These are phyloP conservation scores for Hymenoscyphus linearis DNA, from an alignment of 2,329 filamentous ascomycete genomes.

Conservation along the genomic window DNA sequence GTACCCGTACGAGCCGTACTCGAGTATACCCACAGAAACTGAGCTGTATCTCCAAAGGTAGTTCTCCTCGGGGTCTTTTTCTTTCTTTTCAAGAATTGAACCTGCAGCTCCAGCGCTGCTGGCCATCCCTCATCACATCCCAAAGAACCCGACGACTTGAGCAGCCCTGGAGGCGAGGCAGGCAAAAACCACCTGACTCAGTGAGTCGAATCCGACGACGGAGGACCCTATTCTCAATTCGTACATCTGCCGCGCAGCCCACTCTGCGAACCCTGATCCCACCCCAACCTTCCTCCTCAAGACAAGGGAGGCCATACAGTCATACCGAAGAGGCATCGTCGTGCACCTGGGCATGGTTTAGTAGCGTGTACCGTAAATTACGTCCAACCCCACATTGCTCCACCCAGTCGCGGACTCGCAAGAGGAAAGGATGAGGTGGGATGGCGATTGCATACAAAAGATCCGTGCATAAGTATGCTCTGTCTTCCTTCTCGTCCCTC, in stretches of 20 bases:
- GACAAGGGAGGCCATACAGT: slow-evolving; percentile 1
- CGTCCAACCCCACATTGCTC: not conserved
- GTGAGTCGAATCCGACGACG: not conserved
- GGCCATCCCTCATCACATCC: slow-evolving; percentile 1
- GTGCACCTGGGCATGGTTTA: not conserved
- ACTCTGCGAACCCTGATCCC: slow-evolving; percentile 6
- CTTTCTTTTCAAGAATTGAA: not conserved
- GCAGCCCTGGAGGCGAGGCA: no score
- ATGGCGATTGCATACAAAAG: not conserved
- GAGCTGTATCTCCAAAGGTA: not conserved
- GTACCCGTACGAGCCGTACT: no score
- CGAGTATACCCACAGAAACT: not conserved
- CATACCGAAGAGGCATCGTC: slow-evolving; percentile 4
- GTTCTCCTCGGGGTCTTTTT: not conserved
- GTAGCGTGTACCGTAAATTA: not conserved
- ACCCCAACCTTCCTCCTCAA: not conserved
- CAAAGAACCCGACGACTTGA: no score
- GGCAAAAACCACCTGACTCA: slow-evolving; percentile 12
- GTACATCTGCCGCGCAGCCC: slow-evolving; percentile 16
- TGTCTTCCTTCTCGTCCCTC: not conserved
- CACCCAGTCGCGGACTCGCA: not conserved
- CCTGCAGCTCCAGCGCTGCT: slow-evolving; percentile 8
- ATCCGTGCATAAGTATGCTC: not conserved
- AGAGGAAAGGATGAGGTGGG: not conserved
- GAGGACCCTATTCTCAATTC: slow-evolving; percentile 1